A percentile compares a stretch with the other conserved stretches of the same genome.
Evolutionary conservation across 192 early-diverging fungal genomes (phyloP).

Genomic region (Tieghemiomyces parasiticus): DNA sequence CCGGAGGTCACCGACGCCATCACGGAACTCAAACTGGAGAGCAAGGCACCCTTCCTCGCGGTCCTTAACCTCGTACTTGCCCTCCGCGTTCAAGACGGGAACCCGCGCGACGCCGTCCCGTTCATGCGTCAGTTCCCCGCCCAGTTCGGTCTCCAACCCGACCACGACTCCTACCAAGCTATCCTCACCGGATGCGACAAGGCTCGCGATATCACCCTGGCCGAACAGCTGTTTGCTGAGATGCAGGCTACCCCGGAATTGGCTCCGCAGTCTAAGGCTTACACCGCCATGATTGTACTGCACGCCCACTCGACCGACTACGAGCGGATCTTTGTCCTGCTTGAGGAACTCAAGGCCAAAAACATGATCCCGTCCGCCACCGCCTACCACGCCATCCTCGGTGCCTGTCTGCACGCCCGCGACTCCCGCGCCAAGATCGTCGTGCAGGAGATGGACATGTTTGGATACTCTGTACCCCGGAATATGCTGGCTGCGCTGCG

Average conservation of each 20-base stretch:
- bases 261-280: background rate
- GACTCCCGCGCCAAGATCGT: constrained; percentile 5
- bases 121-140: background rate
- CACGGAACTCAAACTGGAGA: background rate
- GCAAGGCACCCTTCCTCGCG: background rate
- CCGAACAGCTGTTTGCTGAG: background rate
- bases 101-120: background rate
- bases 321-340: constrained; percentile 1
- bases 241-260: background rate
- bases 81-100: background rate
- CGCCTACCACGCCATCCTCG: background rate
- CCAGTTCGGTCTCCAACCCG: background rate
- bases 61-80: background rate
- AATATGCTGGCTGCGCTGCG: too few relatives aligned
- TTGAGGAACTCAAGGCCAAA: background rate
- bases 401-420: background rate
- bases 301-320: background rate
- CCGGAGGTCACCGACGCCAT: background rate
- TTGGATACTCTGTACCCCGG: constrained; percentile 10
- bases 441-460: constrained; percentile 4
- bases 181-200: background rate
- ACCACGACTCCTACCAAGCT: background rate
- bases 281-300: background rate
- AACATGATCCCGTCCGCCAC: background rate
- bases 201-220: background rate